Conservation (phyloP, 208 protist species). For the Leishmania amazonensis region DNA sequence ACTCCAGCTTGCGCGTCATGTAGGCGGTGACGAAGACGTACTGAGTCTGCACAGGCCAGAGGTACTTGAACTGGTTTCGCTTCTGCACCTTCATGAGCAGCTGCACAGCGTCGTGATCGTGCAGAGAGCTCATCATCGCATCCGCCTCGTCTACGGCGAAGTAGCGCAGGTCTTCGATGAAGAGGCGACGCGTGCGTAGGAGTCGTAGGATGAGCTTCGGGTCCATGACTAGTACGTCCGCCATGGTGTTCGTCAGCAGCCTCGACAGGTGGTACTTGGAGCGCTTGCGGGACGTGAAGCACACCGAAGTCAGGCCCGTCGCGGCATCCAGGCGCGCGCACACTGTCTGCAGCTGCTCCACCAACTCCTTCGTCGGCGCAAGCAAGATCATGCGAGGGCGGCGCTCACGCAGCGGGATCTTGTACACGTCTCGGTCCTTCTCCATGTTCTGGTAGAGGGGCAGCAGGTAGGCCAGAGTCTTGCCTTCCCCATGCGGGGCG, state of each 20-base stretch:
- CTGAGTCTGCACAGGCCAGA: constrained; percentile 89
- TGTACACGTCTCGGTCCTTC: constrained; percentile 87
- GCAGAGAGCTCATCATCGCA: constrained; percentile 66
- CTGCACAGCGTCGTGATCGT: constrained; percentile 81
- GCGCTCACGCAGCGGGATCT: constrained; percentile 80
- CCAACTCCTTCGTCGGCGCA: constrained; percentile 71
- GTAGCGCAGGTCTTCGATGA: constrained; percentile 88
- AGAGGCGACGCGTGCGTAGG: constrained; percentile 68
- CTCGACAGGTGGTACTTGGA: constrained; percentile 68
- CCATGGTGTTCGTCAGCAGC: constrained; percentile 58
- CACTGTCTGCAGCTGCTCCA: constrained; percentile 70
- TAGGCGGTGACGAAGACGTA: constrained; percentile 75
- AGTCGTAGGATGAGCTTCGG: constrained; percentile 73
- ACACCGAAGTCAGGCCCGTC: constrained; percentile 58
- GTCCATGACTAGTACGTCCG: constrained; percentile 85
- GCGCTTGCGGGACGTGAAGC: constrained; percentile 71
- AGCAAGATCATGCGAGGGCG: constrained; percentile 87
- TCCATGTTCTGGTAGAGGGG: constrained; percentile 89
- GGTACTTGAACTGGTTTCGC: constrained; percentile 74
- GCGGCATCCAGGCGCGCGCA: constrained; percentile 56
- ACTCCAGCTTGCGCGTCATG: constrained; percentile 80
- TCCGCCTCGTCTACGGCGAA: constrained; percentile 89
- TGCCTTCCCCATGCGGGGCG: constrained; percentile 86
- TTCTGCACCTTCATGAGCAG: constrained; percentile 78
- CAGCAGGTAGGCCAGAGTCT: constrained; percentile 82